Evolutionary conservation across 371 early-diverging fungal species (phyloP), one percentile per base, ranked within the genome.

Genomic region (Mortierella polycephala): DNA sequence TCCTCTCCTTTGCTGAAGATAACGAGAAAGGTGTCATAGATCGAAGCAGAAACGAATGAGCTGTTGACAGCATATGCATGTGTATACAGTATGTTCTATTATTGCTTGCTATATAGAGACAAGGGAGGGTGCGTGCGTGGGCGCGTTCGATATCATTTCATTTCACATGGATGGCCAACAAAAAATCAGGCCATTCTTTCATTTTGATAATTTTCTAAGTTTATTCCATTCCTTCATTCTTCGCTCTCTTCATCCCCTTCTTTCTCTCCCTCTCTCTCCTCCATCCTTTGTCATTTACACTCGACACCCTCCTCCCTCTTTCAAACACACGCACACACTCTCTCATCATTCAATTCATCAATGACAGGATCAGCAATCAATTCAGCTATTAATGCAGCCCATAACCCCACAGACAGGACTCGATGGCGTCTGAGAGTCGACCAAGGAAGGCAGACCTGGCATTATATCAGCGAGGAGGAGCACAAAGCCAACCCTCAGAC

Each of bases 361-460:
- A 76, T 76, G 76, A 59, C 71, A 18, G 76, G 71, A 21, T 41
- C 60, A 16, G 49, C 55, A 37, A 59, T 60, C 42, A 46, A 50
- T 54, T 40, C 57, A 12, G 40, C 46, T 39, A 59, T 60, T 30
- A 46, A 50, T 54, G 23, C 57, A 12, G 40, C 46, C 39, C 79
- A 79, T 23, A 20, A 10, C 13, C 69, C 79, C 7, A 94, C 95
- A 21, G 92, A 96, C 82, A 85, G 90, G 46, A 75, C 75, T 30
- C 85, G 90, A 42, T 96, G 96, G 96, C 86, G 95, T 18, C 83
- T 96, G 20, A 83, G 85, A 41, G 92, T 89, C 18, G 86, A 88
- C 51, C 87, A 93, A 61, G 99, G 99, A n/a, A 87, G 92, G 6
- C 98, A 98, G 74, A 92, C 89, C 14, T 99, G 99, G 99, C 90